Evolutionary conservation across 345 rosid species (phyloP).

Genomic region (Jatropha curcas): DNA sequence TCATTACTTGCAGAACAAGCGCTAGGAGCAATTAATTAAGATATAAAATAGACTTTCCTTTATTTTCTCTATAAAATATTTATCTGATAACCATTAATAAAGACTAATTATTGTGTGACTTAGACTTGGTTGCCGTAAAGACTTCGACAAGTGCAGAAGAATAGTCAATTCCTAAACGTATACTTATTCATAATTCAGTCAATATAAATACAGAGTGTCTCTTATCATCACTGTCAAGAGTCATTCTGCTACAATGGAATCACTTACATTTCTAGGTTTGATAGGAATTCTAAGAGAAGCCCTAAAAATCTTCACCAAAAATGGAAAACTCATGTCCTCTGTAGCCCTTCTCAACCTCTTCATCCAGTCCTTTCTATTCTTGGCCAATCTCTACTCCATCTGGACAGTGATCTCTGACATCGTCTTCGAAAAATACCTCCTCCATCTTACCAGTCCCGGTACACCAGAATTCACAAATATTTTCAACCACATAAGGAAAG

Average conservation of each 20-base stretch:
- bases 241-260: neutral
- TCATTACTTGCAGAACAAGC: no score
- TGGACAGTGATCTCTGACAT: constrained; percentile 32
- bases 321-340: constrained; percentile 40
- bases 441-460: constrained; percentile 29
- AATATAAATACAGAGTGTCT: no score
- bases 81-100: no score
- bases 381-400: constrained; percentile 32
- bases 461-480: constrained; percentile 27
- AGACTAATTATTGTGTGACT: no score
- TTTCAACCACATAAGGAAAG: constrained; percentile 22
- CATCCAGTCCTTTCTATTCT: constrained; percentile 26
- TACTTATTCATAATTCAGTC: no score
- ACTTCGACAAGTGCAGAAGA: no score
- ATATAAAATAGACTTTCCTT: no score
- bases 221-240: no score
- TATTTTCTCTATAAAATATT: no score
- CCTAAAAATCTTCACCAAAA: constrained; percentile 40
- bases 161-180: no score
- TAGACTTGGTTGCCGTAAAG: no score
- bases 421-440: constrained; percentile 15
- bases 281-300: constrained; percentile 39
- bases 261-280: constrained; percentile 15
- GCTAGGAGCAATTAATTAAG: no score
- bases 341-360: constrained; percentile 32